Percentiles rank a stretch among this genome's conserved stretches.
These are phyloP conservation scores for Penicillium paxilli DNA, from an alignment of 495 filamentous ascomycete genomes.

Conservation along the genomic window DNA sequence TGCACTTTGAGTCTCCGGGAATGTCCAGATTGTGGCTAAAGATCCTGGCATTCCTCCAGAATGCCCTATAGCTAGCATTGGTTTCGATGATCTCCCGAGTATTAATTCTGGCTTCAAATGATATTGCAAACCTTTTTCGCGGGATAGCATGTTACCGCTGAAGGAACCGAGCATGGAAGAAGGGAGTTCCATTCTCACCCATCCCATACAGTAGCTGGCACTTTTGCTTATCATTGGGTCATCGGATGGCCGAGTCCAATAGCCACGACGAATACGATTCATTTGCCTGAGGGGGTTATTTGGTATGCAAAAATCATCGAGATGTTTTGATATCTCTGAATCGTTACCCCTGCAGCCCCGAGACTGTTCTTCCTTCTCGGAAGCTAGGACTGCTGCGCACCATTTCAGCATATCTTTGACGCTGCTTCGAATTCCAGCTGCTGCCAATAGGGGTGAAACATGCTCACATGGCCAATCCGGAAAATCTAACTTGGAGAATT, in stretches of 20 bases:
- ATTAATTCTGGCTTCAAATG: constrained; percentile 8
- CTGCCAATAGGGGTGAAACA: constrained; percentile 10
- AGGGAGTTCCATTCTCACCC: constrained; percentile 13
- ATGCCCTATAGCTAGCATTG: constrained; percentile 9
- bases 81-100: constrained; percentile 5
- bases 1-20: constrained; percentile 17
- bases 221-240: constrained; percentile 12
- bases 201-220: constrained; percentile 17
- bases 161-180: constrained; percentile 12
- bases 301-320: neutral
- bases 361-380: constrained; percentile 4
- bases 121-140: neutral
- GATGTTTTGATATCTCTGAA: neutral
- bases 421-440: constrained; percentile 13
- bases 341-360: neutral
- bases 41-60: constrained; percentile 11
- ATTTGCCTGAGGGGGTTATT: constrained; percentile 19
- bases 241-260: constrained; percentile 14
- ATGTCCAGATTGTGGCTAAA: constrained; percentile 13
- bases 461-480: constrained; percentile 12
- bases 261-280: constrained; percentile 12
- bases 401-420: constrained; percentile 21
- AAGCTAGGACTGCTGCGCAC: constrained; percentile 13
- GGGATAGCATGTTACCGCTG: constrained; percentile 6
- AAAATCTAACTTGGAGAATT: neutral